Evolutionary conservation across 1,284 basidiomycete genomes (phyloP), one percentile per base, ranked within the genome.

Genomic region (Sporisorium reilianum): DNA sequence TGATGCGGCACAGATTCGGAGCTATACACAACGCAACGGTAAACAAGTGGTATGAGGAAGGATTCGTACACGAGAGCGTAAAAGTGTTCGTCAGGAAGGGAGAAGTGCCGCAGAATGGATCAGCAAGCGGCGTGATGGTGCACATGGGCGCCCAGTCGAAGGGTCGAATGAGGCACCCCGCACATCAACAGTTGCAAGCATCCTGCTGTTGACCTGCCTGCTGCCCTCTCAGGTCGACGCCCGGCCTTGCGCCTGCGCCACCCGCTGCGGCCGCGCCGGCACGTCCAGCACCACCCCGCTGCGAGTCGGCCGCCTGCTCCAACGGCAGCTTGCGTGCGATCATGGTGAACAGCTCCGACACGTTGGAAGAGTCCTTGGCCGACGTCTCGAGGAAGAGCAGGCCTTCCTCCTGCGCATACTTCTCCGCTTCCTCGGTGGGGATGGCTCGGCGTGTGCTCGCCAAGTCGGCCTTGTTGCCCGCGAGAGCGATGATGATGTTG

Each of bases 351-450:
- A 97, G 79, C 62, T 93, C 92, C 54, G 90, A 86, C 25, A 98
- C 95, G 69, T 93, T 93, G 67, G 94, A 91, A 42, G 95, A 94
- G 34, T 90, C 89, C 89, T 98, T 98, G 53, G 95, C 95, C 85
- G 93, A 95, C 1, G 95, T 95, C 87, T 98, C 95, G 61, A 91
- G 90, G 91, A 96, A 98, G 89, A 98, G 91, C 61, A 98, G 86
- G 30, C 93, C 93, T 86, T 98, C 95, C 85, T 97, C 94, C 64
- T 95, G 90, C 0, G 96, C 96, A 82, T 94, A 97, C 86, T 92
- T 92, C 88, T 94, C 90, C 6, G 93, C 96, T 23, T 82, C 80
- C 44, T 83, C 80, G 22, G 73, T 78, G 2, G 79, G 60, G 14
- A 84, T 72, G 10, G 72, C 78, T 18, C 81, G 75, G 20, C 79